Conservation (phyloP, 495 filamentous ascomycete genomes). For the Immersiella caudata region DNA sequence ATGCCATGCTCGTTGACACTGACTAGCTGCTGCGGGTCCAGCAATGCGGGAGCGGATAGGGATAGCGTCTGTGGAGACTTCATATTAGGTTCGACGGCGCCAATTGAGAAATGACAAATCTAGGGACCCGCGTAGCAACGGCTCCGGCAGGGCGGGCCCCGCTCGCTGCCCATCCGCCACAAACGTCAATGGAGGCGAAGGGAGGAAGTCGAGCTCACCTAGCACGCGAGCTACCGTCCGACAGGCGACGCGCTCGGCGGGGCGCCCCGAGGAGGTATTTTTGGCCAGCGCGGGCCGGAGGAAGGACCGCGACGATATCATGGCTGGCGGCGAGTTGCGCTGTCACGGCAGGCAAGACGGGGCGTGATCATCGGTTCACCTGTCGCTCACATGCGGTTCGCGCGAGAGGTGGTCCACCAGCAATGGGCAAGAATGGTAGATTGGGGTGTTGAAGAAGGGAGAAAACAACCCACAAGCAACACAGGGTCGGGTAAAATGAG, state of each 20-base stretch:
- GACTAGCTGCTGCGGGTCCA: constrained; percentile 30
- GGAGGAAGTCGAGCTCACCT: constrained; percentile 22
- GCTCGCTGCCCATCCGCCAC: not conserved
- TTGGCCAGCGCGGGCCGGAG: constrained; percentile 33
- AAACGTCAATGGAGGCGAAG: constrained; percentile 23
- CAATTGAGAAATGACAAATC: constrained; percentile 9
- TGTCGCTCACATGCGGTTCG: constrained; percentile 14
- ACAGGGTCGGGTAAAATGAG: constrained; percentile 9
- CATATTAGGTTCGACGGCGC: constrained; percentile 18
- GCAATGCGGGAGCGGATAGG: constrained; percentile 17
- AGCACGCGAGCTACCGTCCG: constrained; percentile 19
- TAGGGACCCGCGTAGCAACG: not conserved
- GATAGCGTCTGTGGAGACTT: constrained; percentile 20
- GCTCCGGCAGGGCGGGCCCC: not conserved
- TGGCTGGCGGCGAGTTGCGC: constrained; percentile 28
- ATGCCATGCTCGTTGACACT: constrained; percentile 39
- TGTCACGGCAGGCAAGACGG: constrained; percentile 27
- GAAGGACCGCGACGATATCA: constrained; percentile 29
- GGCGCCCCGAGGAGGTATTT: constrained; percentile 27
- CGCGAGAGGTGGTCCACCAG: not conserved
- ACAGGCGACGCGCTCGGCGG: constrained; percentile 21
- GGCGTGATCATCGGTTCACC: constrained; percentile 30
- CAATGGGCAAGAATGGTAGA: constrained; percentile 1
- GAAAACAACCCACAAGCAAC: not conserved
- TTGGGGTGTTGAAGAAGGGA: not conserved